Conservation (phyloP, 2,329 filamentous ascomycete species). For the Venturia effusa region DNA sequence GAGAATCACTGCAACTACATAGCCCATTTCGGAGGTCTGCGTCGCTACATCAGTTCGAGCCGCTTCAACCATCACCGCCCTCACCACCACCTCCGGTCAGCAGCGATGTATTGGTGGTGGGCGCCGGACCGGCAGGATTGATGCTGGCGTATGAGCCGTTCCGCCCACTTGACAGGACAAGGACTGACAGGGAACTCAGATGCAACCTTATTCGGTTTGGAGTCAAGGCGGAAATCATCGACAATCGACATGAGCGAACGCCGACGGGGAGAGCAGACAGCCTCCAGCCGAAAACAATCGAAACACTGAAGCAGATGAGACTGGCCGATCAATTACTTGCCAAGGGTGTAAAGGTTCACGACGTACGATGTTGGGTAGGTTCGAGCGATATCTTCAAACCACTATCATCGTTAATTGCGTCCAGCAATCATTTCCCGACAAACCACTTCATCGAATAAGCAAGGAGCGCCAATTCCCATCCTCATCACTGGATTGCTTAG, state of each 20-base stretch:
- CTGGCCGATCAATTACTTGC: conserved; percentile 58
- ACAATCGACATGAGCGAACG: conserved; percentile 59
- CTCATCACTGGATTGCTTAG: conserved; percentile 36
- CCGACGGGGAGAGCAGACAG: conserved; percentile 60
- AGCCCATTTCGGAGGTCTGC: not conserved
- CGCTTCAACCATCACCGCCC: not conserved
- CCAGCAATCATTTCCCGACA: conserved; percentile 23
- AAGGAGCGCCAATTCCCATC: conserved; percentile 56
- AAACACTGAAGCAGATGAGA: conserved; percentile 63
- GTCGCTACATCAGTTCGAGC: not conserved
- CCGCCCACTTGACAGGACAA: not conserved
- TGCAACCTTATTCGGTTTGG: conserved; percentile 53
- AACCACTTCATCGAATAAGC: conserved; percentile 47
- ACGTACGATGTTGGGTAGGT: conserved; percentile 60
- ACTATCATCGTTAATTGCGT: not conserved
- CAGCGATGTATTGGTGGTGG: conserved; percentile 21
- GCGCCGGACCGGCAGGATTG: conserved; percentile 31
- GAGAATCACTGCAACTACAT: not conserved
- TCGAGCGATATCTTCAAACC: conserved; percentile 14
- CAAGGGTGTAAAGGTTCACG: conserved; percentile 59
- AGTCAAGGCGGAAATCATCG: conserved; percentile 53
- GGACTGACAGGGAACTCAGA: conserved; percentile 21
- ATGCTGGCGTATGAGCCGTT: conserved; percentile 29
- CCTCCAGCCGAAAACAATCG: conserved; percentile 67
- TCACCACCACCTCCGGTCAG: conserved; percentile 3